These are phyloP conservation scores for Parathielavia appendiculata DNA, from an alignment of 495 filamentous ascomycete genomes.

Conservation along the genomic window DNA sequence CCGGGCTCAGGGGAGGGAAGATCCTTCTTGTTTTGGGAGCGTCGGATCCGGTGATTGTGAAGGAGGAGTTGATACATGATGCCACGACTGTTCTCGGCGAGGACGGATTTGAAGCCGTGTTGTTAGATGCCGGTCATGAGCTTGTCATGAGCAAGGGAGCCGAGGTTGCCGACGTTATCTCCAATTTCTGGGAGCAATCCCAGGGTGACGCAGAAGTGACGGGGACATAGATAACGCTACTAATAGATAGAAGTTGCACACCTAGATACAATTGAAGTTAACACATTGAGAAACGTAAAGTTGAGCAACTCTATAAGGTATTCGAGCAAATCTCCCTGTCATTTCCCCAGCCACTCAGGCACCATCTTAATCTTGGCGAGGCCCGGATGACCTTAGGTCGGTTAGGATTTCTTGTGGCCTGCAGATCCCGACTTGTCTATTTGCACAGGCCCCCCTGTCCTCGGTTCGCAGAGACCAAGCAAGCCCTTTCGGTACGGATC, in stretches of 20 bases:
- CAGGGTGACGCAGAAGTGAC: neutral
- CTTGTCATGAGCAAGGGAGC: slow-evolving; percentile 42
- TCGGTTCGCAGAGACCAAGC: no score
- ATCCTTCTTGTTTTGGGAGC: slow-evolving; percentile 48
- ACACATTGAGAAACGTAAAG: no score
- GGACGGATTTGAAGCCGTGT: slow-evolving; percentile 42
- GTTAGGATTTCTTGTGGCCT: no score
- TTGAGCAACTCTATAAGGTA: no score
- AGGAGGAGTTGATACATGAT: slow-evolving; percentile 50
- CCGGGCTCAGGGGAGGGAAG: slow-evolving; percentile 45
- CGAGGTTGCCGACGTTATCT: slow-evolving; percentile 39
- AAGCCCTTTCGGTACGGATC: no score
- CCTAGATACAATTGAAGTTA: neutral
- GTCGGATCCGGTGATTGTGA: slow-evolving; percentile 50
- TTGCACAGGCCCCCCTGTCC: no score
- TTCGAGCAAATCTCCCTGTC: no score
- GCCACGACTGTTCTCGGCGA: slow-evolving; percentile 38
- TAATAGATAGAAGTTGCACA: neutral
- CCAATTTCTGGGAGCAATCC: slow-evolving; percentile 35
- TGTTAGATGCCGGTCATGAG: slow-evolving; percentile 48
- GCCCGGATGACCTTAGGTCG: no score
- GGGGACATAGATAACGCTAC: neutral
- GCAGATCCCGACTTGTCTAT: no score
- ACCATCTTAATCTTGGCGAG: no score
- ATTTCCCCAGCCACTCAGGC: no score